Evolutionary conservation across 2,329 filamentous ascomycete genomes (phyloP), one percentile per base, ranked within the genome.

Genomic region (Apiospora phragmitis): DNA sequence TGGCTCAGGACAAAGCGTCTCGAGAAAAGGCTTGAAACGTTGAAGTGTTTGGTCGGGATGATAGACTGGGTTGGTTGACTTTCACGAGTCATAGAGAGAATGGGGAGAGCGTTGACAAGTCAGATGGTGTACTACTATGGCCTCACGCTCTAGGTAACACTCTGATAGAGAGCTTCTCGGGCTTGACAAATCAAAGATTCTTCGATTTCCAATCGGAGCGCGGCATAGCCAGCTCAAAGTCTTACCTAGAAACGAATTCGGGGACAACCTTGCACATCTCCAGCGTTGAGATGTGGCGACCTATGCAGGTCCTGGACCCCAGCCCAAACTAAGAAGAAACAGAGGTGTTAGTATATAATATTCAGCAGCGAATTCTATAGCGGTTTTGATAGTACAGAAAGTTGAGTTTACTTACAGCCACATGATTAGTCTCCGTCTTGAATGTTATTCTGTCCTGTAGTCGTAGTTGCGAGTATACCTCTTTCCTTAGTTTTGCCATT

Each of bases 401-500:
- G 5, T 18, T 45, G 43, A 21, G 0, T 35, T 21, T 35, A 11
- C 55, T 62, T n/a, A 59, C 51, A 9, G 51, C 16, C 51, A 59
- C 35, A 7, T 59, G 35, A 21, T 59, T 32, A 16, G 51, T 16
- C 16, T 59, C 51, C 7, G 51, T 59, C 51, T 59, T 59, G 29
- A 59, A 59, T 4, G 51, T 21, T 16, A 35, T 35, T 7, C 3
- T 3, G 51, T 18, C 51, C 8, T 35, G 51, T 21, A 16, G 35
- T 35, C 51, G 21, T 1, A 29, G 26, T 16, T 59, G 51, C 51
- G 14, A 35, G 41, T 82, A 79, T 29, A 86, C 77, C 71, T 87
- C 85, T 0, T 73, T 24, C 1, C 77, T 75, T 3, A 87, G 74
- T 51, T 78, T 80, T 11, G 74, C 43, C 70, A 85, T 75, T 3